Conservation (phyloP, 192 early-diverging fungal species). For the Coemansia sp. region DNA sequence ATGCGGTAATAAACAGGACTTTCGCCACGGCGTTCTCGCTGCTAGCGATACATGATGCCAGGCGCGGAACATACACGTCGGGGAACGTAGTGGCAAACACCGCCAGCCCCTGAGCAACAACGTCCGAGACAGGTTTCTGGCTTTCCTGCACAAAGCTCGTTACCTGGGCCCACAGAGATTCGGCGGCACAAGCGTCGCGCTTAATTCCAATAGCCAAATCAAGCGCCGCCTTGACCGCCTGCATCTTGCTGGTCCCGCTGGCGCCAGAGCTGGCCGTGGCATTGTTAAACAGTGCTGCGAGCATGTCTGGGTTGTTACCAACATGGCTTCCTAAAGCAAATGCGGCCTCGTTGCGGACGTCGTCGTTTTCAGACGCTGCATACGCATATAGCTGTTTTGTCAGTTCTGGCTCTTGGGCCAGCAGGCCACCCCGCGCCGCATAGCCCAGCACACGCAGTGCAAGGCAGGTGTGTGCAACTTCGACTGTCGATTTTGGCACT, state of each 20-base stretch:
- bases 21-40: constrained; percentile 4
- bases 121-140: constrained; percentile 17
- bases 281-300: constrained; percentile 22
- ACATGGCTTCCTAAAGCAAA: constrained; percentile 33
- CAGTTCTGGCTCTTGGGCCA: constrained; percentile 7
- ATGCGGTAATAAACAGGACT: constrained; percentile 29
- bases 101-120: constrained; percentile 33
- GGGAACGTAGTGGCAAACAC: constrained; percentile 23
- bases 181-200: constrained; percentile 1
- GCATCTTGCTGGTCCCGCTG: constrained; percentile 8
- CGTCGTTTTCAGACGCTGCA: constrained; percentile 9
- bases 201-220: constrained; percentile 10
- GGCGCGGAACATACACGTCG: constrained; percentile 14
- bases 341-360: constrained; percentile 40
- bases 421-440: constrained; percentile 5
- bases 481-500: constrained; percentile 6
- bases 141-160: constrained; percentile 8
- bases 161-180: constrained; percentile 16
- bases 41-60: constrained; percentile 15
- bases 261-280: constrained; percentile 6
- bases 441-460: constrained; percentile 34
- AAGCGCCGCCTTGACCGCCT: constrained; percentile 32
- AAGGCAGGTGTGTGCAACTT: constrained; percentile 19
- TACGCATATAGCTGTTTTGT: constrained; percentile 14
- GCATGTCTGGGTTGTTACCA: constrained; percentile 12